Percentiles rank a stretch among this genome's conserved stretches.
Conservation (phyloP, 805 yeast species). For the Spathaspora sp. region DNA sequence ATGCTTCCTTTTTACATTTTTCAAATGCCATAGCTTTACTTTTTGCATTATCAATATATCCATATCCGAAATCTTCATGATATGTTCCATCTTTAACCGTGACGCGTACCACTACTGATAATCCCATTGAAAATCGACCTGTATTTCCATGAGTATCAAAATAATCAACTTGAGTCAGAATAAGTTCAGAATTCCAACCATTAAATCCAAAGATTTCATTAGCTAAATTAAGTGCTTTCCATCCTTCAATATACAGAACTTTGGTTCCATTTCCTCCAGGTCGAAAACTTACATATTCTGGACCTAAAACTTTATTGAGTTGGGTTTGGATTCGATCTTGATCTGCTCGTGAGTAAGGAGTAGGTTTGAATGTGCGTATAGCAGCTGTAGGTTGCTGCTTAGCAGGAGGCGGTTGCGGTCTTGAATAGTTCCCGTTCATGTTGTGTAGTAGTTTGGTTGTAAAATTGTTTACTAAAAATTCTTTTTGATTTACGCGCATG, state of each 20-base stretch:
- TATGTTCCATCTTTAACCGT: slow-evolving; percentile 77
- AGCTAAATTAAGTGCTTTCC: slow-evolving; percentile 78
- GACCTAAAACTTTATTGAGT: slow-evolving; percentile 52
- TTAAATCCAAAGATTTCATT: slow-evolving; percentile 79
- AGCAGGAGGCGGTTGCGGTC: not conserved
- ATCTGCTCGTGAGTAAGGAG: slow-evolving; percentile 29
- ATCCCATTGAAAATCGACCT: slow-evolving; percentile 56
- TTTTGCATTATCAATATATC: slow-evolving; percentile 67
- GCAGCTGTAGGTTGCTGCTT: not conserved
- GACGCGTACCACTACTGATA: slow-evolving; percentile 68
- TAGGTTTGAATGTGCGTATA: slow-evolving; percentile 1
- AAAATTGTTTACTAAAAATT: not conserved
- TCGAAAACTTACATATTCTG: slow-evolving; percentile 72
- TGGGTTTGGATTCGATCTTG: slow-evolving; percentile 28
- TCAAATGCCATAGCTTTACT: slow-evolving; percentile 71
- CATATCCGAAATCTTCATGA: slow-evolving; percentile 76
- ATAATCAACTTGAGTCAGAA: slow-evolving; percentile 63
- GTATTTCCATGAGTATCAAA: slow-evolving; percentile 59
- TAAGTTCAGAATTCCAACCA: slow-evolving; percentile 78
- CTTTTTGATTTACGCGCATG: not conserved
- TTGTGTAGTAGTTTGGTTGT: not conserved
- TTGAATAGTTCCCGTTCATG: not conserved
- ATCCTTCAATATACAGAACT: slow-evolving; percentile 77
- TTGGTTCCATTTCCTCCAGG: slow-evolving; percentile 71
- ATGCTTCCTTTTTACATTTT: slow-evolving; percentile 80